These are phyloP conservation scores for Lablab purpureus DNA, from an alignment of 306 rosid genomes.

Conservation along the genomic window DNA sequence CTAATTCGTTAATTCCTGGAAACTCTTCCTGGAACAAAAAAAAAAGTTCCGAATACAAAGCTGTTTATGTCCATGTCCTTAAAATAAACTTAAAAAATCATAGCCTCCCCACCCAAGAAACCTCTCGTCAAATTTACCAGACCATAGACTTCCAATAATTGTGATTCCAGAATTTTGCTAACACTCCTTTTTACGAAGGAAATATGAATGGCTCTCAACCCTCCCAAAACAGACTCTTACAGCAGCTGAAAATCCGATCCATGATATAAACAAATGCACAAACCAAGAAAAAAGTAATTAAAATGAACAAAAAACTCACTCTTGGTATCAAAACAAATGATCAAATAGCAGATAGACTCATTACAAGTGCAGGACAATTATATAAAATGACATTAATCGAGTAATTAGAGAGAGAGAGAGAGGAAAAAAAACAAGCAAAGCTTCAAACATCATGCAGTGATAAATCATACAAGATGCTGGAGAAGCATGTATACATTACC, in stretches of 20 bases:
- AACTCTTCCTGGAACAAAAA: conserved; percentile 12
- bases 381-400: conserved; percentile 32
- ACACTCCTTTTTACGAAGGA: conserved; percentile 4
- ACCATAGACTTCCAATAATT: background rate
- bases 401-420: background rate
- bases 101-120: conserved; percentile 2
- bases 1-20: background rate
- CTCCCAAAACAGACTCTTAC: background rate
- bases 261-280: conserved; percentile 1
- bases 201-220: background rate
- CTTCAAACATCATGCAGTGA: background rate
- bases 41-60: background rate
- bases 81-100: background rate
- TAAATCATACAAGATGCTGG: conserved; percentile 9
- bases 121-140: conserved; percentile 15
- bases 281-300: conserved; percentile 7
- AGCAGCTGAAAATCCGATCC: conserved; percentile 18
- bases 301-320: background rate
- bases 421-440: conserved; percentile 23
- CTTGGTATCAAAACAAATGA: background rate
- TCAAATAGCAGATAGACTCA: background rate
- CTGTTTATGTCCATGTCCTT: background rate
- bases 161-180: background rate
- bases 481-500: conserved; percentile 54
- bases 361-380: background rate